Evolutionary conservation across 192 early-diverging fungal genomes (phyloP), one percentile per base, ranked within the genome.

Genomic region (Coemansia sp.): DNA sequence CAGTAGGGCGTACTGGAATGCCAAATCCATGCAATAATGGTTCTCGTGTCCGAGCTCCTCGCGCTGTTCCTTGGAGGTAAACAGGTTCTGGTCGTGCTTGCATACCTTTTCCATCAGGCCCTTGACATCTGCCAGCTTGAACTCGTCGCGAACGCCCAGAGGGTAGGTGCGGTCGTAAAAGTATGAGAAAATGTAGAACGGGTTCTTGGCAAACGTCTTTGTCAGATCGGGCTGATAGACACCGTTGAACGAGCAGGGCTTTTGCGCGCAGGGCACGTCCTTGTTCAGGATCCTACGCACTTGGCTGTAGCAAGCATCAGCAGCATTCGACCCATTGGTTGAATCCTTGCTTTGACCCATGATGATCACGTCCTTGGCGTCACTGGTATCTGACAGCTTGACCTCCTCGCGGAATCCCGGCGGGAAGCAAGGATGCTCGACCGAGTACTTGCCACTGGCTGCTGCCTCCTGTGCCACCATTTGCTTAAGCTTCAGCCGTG

Each of bases 161-260:
- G 88, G 88, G 27, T 83, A 68, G 0, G 86, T 82, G 33, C 87
- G 81, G 60, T 98, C 96, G 77, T 90, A 98, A 61, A 98, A 95
- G 81, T 86, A 98, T 18, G 91, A 93, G 72, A 98, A 97, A 9
- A 91, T 87, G 67, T 94, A 95, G 22, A 98, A 83, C 30, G 93
- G 92, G 24, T 85, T 77, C 1, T 65, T 51, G 14, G 70, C 64
- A 67, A 94, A 94, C 2, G 83, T 81, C 39, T 78, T 59, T 11
- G 58, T 47, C 5, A 97, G 68, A 6, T 79, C 77, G 6, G 96
- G 96, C 63, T 93, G 91, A 67, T 95, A 94, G 3, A 95, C 81
- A 32, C 96, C 94, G 48, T 91, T 75, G 66, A 95, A 98, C 9
- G 90, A 85, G 77, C 96, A 98, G 8, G 90, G 89, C 22, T 49